Base-by-base conservation (phyloP, 192 early-diverging fungal species). In the Podila horticola region DNA sequence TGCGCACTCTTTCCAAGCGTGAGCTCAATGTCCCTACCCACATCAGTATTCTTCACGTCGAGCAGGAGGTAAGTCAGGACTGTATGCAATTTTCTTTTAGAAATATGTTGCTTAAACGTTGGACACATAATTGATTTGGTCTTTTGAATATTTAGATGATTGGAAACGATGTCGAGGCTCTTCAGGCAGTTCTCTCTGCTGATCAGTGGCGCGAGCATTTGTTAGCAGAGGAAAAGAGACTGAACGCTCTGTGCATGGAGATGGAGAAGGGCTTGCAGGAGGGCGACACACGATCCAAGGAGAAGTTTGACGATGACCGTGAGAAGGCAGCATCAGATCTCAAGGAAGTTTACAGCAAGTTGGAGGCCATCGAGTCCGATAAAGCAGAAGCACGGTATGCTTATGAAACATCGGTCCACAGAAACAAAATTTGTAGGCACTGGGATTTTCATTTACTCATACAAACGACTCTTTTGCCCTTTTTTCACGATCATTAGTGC, bases 311-410 rank as follows among this genome's bases (percentile, higher is more conserved):
- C 52, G 45, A 64, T 33, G 67, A 76, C 22, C 74, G 82, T 62
- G 82, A 83, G 15, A 67, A 83, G 74, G 74, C 64, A 33, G 49
- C 75, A 45, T 34, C 66, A 6, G 74, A 83, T 52, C 84, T 99
- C 31, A 96, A 96, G 85, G 88, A 93, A 48, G 87, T 96, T 28
- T 97, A 97, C 86, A 62, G 82, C 61, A 95, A 94, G 79, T 84
- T 99, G 64, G 91, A 94, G 71, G 97, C 97, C 22, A 98, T 99
- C 84, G 98, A 98, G 74, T 94, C 96, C 30, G 95, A 98, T 83
- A 97, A 95, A 85, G 98, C 98, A 6, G 98, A 98, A 81, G 86
- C 97, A 31, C 89, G 89, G 92, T 93, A 70, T 26, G 38, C 17
- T 52, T 38, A 33, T 9, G 2, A 11, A 4, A n/a, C 7, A 22